phyloP scores from a whole-genome alignment of 2,329 filamentous ascomycete genomes.

The Cladosporium austrohemisphaericum region DNA sequence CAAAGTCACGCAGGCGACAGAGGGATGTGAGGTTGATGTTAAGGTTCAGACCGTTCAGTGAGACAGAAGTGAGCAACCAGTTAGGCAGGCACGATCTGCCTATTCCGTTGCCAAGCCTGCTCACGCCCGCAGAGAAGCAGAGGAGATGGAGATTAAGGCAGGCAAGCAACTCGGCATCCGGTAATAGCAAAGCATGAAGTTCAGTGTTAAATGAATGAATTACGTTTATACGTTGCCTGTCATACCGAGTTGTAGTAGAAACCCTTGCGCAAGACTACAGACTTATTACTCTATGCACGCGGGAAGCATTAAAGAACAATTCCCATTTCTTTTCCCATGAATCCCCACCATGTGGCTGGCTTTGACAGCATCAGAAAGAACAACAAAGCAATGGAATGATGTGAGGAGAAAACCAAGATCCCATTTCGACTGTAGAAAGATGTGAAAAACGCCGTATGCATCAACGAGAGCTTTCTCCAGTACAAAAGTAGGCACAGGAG shows the following conservation, averaged over 20 bases:
- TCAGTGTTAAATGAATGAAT: background rate
- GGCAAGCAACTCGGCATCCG: too few relatives aligned
- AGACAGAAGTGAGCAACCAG: too few relatives aligned
- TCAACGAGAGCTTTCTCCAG: background rate
- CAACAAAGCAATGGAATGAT: background rate
- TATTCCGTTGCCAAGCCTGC: too few relatives aligned
- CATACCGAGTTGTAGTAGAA: too few relatives aligned
- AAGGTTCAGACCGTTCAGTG: too few relatives aligned
- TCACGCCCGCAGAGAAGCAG: too few relatives aligned
- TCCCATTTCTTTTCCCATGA: background rate
- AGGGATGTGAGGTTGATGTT: too few relatives aligned
- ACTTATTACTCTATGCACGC: conserved; percentile 4
- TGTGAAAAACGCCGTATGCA: conserved; percentile 10
- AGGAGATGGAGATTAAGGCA: too few relatives aligned
- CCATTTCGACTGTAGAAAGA: conserved; percentile 9
- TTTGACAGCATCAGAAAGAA: background rate
- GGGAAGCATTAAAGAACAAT: background rate
- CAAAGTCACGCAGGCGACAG: too few relatives aligned
- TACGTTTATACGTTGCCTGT: conserved; percentile 1
- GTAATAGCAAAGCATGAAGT: too few relatives aligned
- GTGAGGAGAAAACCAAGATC: conserved; percentile 5
- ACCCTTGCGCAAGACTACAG: too few relatives aligned
- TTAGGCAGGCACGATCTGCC: too few relatives aligned
- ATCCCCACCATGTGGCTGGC: background rate
- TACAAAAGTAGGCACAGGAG: background rate